Base-by-base conservation (phyloP, 2,329 filamentous ascomycete genomes). In the Fusarium equiseti region DNA sequence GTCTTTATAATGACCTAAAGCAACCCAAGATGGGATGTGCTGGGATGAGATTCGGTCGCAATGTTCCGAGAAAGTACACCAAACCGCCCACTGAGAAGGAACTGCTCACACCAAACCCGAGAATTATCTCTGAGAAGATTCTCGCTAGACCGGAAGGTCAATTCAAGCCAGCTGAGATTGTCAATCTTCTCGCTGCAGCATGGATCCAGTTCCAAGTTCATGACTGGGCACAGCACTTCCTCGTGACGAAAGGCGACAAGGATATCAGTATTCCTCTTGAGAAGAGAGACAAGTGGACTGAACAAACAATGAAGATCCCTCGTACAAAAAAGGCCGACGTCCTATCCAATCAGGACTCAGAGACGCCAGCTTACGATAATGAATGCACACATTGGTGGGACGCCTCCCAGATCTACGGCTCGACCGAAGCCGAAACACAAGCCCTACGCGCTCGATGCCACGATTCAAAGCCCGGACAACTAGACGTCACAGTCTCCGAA, bases 171-270 rank as follows among this genome's bases (percentile, higher is more conserved):
- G 66, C 66, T 0, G 60, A 52, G 8, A 69, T 66, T 1, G 60
- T 69, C 3, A 69, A 70, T 18, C 54, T 69, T 10, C 66, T 69
- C 5, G 66, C 66, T 2, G 66, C 66, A 18, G 66, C 66, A 1
- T 68, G 66, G 66, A 68, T 68, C 3, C 66, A 68, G 26, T 68
- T 68, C 13, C 66, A 68, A 1, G 66, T 68, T 1, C 66, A 69
- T 8, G 66, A 69, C 18, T 68, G 59, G 66, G 66, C 66, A 0
- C 66, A 68, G 16, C 66, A 69, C 12, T 44, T 12, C 5, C 31
- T 70, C 0, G 26, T 60, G 2, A 55, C 66, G 3, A 46, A 29
- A 3, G 43, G 51, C 0, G 53, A 66, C 15, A 52, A 50, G 7
- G 49, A 69, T 7, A 27, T 69, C 3, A 22, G 66, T 1, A 38